A percentile compares a stretch with the other conserved stretches of the same genome.
These are phyloP conservation scores for Aspergillus sp. DNA, from an alignment of 2,329 filamentous ascomycete genomes.

Conservation along the genomic window DNA sequence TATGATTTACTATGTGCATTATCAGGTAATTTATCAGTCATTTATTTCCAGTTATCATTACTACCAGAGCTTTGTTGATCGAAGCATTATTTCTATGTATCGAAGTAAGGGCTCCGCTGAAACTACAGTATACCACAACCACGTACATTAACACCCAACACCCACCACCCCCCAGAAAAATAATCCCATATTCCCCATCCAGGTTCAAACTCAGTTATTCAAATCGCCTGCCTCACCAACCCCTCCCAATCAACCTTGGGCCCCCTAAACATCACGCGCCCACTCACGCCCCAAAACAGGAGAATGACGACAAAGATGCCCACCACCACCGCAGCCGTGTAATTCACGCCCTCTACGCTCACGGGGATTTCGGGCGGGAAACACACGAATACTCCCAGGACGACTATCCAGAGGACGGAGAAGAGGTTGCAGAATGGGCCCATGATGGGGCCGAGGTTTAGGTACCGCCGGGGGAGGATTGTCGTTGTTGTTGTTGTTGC, in stretches of 20 bases:
- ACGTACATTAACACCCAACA: too few species aligned
- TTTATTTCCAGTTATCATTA: too few species aligned
- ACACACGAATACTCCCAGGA: conserved; percentile 49
- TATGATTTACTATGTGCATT: too few species aligned
- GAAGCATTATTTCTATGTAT: too few species aligned
- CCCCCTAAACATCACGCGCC: neutral
- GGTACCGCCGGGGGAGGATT: conserved; percentile 20
- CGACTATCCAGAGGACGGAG: conserved; percentile 44
- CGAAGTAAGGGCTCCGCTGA: too few species aligned
- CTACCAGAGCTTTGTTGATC: too few species aligned
- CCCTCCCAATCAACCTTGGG: neutral
- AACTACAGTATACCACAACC: too few species aligned
- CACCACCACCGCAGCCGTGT: conserved; percentile 19
- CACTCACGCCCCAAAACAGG: neutral
- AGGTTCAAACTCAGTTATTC: too few species aligned
- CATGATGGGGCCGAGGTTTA: conserved; percentile 31
- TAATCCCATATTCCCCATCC: too few species aligned
- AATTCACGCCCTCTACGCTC: conserved; percentile 49
- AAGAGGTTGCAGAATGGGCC: conserved; percentile 43
- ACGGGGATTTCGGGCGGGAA: conserved; percentile 46
- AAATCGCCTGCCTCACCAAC: too few species aligned
- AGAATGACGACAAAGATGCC: neutral
- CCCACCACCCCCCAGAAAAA: too few species aligned
- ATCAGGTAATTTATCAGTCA: too few species aligned
- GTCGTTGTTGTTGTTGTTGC: neutral